Percentiles rank a stretch among this genome's conserved stretches.
These are phyloP conservation scores for Fagus crenata DNA, from an alignment of 306 rosid genomes.

Conservation along the genomic window DNA sequence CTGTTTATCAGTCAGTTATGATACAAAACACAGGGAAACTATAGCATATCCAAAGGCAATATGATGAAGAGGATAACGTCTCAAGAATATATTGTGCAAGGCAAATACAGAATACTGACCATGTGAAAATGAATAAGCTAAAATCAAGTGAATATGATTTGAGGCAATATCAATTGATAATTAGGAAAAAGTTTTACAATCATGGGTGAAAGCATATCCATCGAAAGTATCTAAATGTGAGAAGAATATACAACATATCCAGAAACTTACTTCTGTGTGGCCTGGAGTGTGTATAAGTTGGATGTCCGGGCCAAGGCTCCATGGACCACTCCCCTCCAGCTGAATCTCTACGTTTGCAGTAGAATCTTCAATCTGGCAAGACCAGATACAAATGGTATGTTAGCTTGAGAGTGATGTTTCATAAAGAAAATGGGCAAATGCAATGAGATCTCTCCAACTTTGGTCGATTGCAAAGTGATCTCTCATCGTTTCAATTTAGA, in stretches of 20 bases:
- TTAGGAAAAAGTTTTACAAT: neutral
- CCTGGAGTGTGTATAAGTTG: slow-evolving; percentile 26
- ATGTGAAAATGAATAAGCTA: neutral
- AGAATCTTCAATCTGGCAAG: slow-evolving; percentile 16
- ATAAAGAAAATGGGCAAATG: neutral
- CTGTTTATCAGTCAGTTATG: too few species aligned
- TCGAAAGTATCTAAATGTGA: neutral
- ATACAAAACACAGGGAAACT: too few species aligned
- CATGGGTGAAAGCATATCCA: neutral
- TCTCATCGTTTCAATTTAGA: too few species aligned
- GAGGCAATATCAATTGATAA: neutral
- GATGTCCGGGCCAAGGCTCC: slow-evolving; percentile 14
- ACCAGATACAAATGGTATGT: neutral
- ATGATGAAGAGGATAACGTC: neutral
- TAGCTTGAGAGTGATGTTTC: neutral
- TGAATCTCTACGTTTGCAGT: slow-evolving; percentile 14
- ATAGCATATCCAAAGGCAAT: neutral
- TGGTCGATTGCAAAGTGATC: too few species aligned
- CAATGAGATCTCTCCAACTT: too few species aligned
- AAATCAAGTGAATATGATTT: neutral
- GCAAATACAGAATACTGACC: neutral
- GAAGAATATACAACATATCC: neutral
- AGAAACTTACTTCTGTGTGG: slow-evolving; percentile 15
- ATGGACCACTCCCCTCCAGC: slow-evolving; percentile 24
- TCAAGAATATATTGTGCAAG: neutral